These are phyloP conservation scores for Rugonectria rugulosa DNA, from an alignment of 2,329 filamentous ascomycete species.

Conservation along the genomic window DNA sequence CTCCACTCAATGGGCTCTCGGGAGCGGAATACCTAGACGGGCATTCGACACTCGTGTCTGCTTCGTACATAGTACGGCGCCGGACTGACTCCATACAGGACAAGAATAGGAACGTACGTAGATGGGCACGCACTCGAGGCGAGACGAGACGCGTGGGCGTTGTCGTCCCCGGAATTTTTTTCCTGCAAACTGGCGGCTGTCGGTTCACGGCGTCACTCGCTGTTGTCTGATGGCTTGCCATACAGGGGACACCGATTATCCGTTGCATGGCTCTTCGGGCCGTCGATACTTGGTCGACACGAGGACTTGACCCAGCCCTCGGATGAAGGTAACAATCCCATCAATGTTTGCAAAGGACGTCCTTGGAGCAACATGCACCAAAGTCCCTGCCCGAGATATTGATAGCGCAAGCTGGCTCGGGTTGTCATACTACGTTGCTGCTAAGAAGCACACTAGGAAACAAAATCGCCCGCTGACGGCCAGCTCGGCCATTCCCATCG, in stretches of 20 bases:
- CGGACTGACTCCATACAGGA: no score
- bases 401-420: background rate
- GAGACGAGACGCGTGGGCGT: conserved; percentile 9
- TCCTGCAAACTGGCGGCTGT: background rate
- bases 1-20: conserved; percentile 1
- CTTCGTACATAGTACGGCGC: no score
- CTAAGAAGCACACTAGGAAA: conserved; percentile 1
- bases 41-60: conserved; percentile 3
- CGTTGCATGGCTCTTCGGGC: conserved; percentile 4
- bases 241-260: no score
- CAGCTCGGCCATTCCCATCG: conserved; percentile 6
- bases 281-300: conserved; percentile 3
- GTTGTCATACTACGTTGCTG: conserved; percentile 4
- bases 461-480: conserved; percentile 10
- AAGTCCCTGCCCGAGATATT: conserved; percentile 5
- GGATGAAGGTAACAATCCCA: background rate
- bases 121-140: background rate
- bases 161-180: background rate
- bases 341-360: background rate
- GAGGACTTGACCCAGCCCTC: background rate
- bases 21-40: background rate
- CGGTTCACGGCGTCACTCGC: no score
- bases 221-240: no score
- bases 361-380: background rate
- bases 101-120: background rate